Evolutionary conservation across 139 green algal genomes (phyloP).

Genomic region (Tetraselmis chui): DNA sequence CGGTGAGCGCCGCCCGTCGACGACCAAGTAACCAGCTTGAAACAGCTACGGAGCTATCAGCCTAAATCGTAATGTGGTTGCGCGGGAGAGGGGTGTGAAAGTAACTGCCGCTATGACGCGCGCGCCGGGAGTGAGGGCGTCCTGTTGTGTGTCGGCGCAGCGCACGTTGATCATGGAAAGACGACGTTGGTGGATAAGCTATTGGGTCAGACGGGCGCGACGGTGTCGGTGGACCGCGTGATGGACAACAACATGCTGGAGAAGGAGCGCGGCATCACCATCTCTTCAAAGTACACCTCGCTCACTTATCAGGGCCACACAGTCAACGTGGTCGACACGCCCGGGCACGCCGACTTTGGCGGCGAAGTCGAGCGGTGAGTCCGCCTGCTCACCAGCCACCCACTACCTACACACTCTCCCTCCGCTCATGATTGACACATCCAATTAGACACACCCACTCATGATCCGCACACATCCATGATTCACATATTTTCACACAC

Average conservation of each 20-base stretch:
- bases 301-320: constrained; percentile 41
- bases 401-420: too few species aligned
- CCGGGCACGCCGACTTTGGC: constrained; percentile 88
- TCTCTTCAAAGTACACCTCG: constrained; percentile 74
- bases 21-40: neutral
- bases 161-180: constrained; percentile 93
- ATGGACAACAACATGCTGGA: constrained; percentile 83
- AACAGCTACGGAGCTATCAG: neutral
- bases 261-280: constrained; percentile 85
- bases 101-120: too few species aligned
- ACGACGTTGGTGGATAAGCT: constrained; percentile 77
- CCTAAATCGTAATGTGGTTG: too few species aligned
- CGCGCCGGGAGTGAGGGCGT: neutral
- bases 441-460: too few species aligned
- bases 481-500: too few species aligned
- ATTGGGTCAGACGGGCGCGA: constrained; percentile 41
- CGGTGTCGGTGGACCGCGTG: constrained; percentile 38
- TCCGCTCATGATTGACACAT: too few species aligned
- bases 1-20: constrained; percentile 1
- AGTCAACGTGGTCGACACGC: constrained; percentile 88
- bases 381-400: neutral
- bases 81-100: too few species aligned
- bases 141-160: constrained; percentile 14
- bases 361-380: constrained; percentile 80
- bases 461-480: too few species aligned